phyloP scores from a whole-genome alignment of 176 grass and related monocot species.

The Poa annua region DNA sequence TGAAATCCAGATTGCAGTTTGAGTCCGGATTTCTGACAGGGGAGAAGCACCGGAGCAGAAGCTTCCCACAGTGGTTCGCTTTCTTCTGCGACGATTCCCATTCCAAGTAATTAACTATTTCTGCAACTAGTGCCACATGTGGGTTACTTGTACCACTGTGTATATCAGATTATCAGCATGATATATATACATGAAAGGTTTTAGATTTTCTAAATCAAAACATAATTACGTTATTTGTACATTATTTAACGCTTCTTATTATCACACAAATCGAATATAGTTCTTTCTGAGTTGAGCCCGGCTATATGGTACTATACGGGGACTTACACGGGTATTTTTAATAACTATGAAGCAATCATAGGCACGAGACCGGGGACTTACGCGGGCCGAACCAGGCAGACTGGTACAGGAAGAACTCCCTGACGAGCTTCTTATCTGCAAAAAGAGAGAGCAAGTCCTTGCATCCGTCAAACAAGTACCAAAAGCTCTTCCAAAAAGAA shows the following conservation, averaged over 20 bases:
- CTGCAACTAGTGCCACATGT: not conserved
- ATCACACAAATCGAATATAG: not conserved
- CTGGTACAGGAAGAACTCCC: not conserved
- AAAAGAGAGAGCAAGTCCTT: not conserved
- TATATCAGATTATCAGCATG: not conserved
- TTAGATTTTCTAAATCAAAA: not conserved
- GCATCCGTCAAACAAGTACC: not conserved
- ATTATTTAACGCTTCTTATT: not conserved
- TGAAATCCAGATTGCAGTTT: too few species aligned
- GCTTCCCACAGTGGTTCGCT: too few species aligned
- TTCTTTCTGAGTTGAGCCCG: not conserved
- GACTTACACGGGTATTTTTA: not conserved
- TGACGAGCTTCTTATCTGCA: not conserved
- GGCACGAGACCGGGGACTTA: not conserved
- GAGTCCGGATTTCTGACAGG: too few species aligned
- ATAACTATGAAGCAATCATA: not conserved
- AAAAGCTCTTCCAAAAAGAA: not conserved
- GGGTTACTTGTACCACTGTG: too few species aligned
- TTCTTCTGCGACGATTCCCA: not conserved
- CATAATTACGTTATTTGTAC: not conserved
- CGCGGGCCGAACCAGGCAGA: not conserved
- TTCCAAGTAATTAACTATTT: too few species aligned
- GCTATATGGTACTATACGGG: not conserved
- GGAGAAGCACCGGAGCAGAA: too few species aligned
- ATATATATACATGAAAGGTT: not conserved